Evolutionary conservation across 441 rosid genomes (phyloP).

Genomic region (Gossypium schwendimanii): DNA sequence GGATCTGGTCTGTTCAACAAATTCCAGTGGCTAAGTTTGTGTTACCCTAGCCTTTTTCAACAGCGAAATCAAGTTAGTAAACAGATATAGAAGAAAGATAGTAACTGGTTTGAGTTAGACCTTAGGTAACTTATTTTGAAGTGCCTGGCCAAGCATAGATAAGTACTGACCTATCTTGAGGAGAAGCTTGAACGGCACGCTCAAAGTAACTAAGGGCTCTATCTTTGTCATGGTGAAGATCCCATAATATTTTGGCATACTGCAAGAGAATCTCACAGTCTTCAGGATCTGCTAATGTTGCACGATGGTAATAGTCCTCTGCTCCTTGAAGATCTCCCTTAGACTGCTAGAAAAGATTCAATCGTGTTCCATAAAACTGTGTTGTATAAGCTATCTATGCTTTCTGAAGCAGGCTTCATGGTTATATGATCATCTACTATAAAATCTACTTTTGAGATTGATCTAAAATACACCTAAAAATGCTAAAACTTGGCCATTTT

Average conservation of each 20-base stretch:
- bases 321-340: conserved; percentile 73
- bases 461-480: neutral
- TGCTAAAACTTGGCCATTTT: neutral
- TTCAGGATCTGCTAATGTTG: conserved; percentile 58
- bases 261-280: conserved; percentile 44
- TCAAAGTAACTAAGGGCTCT: conserved; percentile 56
- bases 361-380: neutral
- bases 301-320: conserved; percentile 60
- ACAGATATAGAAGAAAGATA: neutral
- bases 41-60: neutral
- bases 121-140: neutral
- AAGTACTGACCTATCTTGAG: conserved; percentile 50
- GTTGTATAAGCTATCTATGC: neutral
- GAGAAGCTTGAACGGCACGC: conserved; percentile 57
- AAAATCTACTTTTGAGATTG: neutral
- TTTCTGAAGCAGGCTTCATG: neutral
- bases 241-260: conserved; percentile 70
- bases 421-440: neutral
- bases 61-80: neutral
- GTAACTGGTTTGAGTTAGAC: neutral
- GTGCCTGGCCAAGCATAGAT: neutral
- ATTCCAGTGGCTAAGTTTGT: neutral
- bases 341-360: conserved; percentile 27
- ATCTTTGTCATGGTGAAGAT: conserved; percentile 52
- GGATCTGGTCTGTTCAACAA: neutral